Conservation (phyloP, 1,284 basidiomycete genomes). For the Phellopilus nigrolimitatus region DNA sequence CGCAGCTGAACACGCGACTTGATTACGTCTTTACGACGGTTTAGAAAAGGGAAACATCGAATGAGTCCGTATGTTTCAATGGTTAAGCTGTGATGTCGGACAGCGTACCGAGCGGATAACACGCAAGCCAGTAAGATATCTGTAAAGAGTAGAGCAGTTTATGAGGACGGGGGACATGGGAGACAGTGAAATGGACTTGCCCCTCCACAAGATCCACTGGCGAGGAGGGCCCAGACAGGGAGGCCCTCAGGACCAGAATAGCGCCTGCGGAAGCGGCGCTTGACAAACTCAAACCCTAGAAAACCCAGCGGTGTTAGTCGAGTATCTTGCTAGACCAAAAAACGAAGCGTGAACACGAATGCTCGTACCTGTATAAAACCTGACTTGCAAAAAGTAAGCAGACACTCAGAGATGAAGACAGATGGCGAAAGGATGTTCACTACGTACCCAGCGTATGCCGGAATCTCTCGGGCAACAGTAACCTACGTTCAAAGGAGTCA, state of each 20-base stretch:
- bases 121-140: slow-evolving; percentile 92
- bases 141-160: slow-evolving; percentile 27
- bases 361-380: slow-evolving; percentile 66
- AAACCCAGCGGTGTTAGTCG: slow-evolving; percentile 18
- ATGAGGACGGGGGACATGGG: slow-evolving; percentile 4
- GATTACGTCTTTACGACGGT: slow-evolving; percentile 72
- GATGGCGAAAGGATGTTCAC: not conserved
- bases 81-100: not conserved
- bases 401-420: not conserved
- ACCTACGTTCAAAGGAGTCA: slow-evolving; percentile 45
- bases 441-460: slow-evolving; percentile 85
- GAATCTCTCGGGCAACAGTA: slow-evolving; percentile 90
- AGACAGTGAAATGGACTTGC: slow-evolving; percentile 40
- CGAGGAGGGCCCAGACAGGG: slow-evolving; percentile 86
- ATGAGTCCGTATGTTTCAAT: slow-evolving; percentile 3
- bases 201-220: slow-evolving; percentile 86
- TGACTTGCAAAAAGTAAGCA: slow-evolving; percentile 26
- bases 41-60: not conserved
- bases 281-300: slow-evolving; percentile 83
- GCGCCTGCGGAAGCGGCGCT: slow-evolving; percentile 63
- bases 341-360: not conserved
- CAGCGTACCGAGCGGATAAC: slow-evolving; percentile 74
- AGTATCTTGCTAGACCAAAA: not conserved
- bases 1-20: slow-evolving; percentile 89
- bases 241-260: slow-evolving; percentile 53